Conservation (phyloP, 2,329 filamentous ascomycete species). For the Teratosphaeria nubilosa region DNA sequence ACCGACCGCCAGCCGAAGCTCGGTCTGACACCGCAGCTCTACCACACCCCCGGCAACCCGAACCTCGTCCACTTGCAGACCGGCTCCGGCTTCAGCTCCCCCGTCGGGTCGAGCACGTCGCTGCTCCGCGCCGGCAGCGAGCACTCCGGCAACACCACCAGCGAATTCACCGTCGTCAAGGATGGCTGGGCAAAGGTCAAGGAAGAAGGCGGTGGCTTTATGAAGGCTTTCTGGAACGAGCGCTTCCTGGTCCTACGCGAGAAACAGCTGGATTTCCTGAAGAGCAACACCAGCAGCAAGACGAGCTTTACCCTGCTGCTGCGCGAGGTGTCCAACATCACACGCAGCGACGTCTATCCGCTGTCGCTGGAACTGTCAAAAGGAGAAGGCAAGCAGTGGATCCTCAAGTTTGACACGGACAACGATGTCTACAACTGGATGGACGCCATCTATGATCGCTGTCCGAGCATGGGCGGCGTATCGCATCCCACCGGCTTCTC, state of each 20-base stretch:
- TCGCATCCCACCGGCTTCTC: conserved; percentile 98
- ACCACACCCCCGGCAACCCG: conserved; percentile 66
- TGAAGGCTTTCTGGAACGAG: conserved; percentile 61
- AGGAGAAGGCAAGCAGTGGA: conserved; percentile 74
- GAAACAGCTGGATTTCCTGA: conserved; percentile 88
- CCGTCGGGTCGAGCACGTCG: conserved; percentile 29
- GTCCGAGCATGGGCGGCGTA: conserved; percentile 93
- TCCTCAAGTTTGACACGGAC: conserved; percentile 88
- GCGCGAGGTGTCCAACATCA: conserved; percentile 80
- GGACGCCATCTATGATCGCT: conserved; percentile 92
- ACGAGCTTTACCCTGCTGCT: conserved; percentile 76
- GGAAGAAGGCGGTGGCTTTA: conserved; percentile 68
- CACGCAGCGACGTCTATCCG: conserved; percentile 79
- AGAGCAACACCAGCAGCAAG: conserved; percentile 72
- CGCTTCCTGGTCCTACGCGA: conserved; percentile 88
- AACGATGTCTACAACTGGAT: conserved; percentile 99
- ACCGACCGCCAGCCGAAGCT: conserved; percentile 68
- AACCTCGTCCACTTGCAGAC: conserved; percentile 23
- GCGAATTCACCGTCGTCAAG: conserved; percentile 34
- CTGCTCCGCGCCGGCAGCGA: conserved; percentile 33
- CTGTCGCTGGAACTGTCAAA: conserved; percentile 92
- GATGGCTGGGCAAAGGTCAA: conserved; percentile 77
- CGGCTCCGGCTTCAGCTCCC: conserved; percentile 11
- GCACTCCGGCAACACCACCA: conserved; percentile 20
- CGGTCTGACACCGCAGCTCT: conserved; percentile 63